A percentile compares a stretch with the other conserved stretches of the same genome.
Conservation (phyloP, 2,329 filamentous ascomycete genomes). For the Grosmannia serpens region DNA sequence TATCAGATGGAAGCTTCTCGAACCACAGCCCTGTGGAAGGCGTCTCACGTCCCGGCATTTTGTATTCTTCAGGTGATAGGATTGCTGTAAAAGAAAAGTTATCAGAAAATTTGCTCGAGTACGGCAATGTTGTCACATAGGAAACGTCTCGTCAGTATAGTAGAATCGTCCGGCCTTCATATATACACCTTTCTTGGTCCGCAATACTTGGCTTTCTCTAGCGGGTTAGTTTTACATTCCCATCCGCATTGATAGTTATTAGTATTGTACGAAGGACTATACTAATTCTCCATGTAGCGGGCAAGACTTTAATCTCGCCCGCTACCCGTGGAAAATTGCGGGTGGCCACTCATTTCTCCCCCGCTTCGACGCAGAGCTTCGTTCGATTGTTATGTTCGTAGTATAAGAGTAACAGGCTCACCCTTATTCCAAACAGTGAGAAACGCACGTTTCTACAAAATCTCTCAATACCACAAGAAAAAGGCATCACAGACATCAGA, state of each 20-base stretch:
- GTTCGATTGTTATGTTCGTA: too few relatives aligned
- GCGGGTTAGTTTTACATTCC: neutral
- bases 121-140: too few relatives aligned
- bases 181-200: neutral
- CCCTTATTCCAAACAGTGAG: too few relatives aligned
- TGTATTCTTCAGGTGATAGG: neutral
- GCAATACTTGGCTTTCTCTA: neutral
- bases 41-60: constrained; percentile 4
- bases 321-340: neutral
- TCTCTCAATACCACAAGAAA: neutral
- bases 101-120: too few relatives aligned
- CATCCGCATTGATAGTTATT: neutral
- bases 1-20: constrained; percentile 5
- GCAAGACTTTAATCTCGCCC: neutral
- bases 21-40: constrained; percentile 4
- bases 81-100: too few relatives aligned
- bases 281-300: neutral
- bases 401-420: neutral
- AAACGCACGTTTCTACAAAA: too few relatives aligned
- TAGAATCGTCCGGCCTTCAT: too few relatives aligned
- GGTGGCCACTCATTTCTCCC: neutral
- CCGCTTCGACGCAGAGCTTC: neutral
- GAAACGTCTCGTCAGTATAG: too few relatives aligned
- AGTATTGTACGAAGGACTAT: neutral
- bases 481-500: neutral